phyloP scores from a whole-genome alignment of 371 early-diverging fungal species.

The Mortierella sp. region DNA sequence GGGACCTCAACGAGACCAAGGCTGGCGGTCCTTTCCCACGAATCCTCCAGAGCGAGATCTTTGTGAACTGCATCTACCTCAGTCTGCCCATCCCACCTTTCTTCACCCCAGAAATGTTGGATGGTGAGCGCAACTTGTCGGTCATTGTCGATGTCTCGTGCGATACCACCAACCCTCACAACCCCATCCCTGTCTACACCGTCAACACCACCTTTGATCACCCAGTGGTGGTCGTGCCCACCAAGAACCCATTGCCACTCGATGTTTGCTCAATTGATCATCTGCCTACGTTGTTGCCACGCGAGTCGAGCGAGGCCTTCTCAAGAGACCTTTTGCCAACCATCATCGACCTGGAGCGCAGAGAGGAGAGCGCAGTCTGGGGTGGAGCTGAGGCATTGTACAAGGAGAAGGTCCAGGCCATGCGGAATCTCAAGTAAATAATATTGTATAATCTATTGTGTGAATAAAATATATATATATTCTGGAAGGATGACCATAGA shows the following conservation, averaged over 20 bases:
- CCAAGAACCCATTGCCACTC: conserved; percentile 71
- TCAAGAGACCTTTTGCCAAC: conserved; percentile 87
- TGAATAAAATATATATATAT: no score
- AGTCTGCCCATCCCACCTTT: conserved; percentile 93
- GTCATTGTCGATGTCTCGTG: conserved; percentile 96
- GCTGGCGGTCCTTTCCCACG: conserved; percentile 94
- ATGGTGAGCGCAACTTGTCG: conserved; percentile 75
- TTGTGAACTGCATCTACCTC: conserved; percentile 98
- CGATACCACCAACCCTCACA: conserved; percentile 96
- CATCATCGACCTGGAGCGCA: conserved; percentile 73
- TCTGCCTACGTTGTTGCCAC: conserved; percentile 92
- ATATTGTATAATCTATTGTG: no score
- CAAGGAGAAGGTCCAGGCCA: conserved; percentile 69
- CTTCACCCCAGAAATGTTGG: conserved; percentile 82
- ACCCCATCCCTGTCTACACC: conserved; percentile 95
- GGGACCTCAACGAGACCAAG: conserved; percentile 96
- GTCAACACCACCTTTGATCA: conserved; percentile 93
- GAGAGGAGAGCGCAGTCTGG: conserved; percentile 84
- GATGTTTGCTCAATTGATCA: conserved; percentile 97
- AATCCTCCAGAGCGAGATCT: conserved; percentile 89
- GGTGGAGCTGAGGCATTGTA: conserved; percentile 84
- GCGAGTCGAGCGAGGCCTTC: conserved; percentile 92
- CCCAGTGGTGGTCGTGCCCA: conserved; percentile 79
- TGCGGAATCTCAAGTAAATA: conserved; percentile 17
- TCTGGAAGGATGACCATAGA: no score